Conservation (phyloP, 768 basidiomycete genomes). For the Clitopilus passeckerianus region DNA sequence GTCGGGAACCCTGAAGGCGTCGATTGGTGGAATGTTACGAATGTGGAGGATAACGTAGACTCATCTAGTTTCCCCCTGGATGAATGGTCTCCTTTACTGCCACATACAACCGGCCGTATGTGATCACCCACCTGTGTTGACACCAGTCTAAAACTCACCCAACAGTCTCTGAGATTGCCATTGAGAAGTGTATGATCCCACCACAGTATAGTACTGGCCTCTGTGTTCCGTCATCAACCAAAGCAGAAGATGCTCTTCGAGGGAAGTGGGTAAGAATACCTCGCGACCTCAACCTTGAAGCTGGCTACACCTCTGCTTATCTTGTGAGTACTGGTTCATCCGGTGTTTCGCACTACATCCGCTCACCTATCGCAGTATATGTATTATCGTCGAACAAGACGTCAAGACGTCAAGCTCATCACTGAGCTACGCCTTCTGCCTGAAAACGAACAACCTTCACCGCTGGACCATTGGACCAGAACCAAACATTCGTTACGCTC, state of each 20-base stretch:
- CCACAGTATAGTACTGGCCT: constrained; percentile 50
- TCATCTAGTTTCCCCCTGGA: constrained; percentile 74
- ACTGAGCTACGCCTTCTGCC: constrained; percentile 66
- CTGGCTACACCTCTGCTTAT: constrained; percentile 48
- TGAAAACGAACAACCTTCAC: constrained; percentile 44
- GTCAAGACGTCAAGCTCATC: constrained; percentile 77
- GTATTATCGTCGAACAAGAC: constrained; percentile 82
- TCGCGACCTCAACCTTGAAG: constrained; percentile 69
- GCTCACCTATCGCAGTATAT: constrained; percentile 36
- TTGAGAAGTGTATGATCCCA: constrained; percentile 63
- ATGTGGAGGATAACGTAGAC: constrained; percentile 37
- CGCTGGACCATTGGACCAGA: constrained; percentile 56
- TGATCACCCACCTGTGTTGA: constrained; percentile 10
- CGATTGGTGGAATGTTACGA: constrained; percentile 70
- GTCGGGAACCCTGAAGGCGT: constrained; percentile 25
- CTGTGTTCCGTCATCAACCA: constrained; percentile 66
- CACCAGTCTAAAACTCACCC: constrained; percentile 1
- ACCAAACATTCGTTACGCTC: constrained; percentile 57
- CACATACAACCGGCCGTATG: constrained; percentile 74
- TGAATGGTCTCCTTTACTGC: constrained; percentile 71
- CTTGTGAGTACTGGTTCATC: constrained; percentile 38
- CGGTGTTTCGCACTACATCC: not conserved
- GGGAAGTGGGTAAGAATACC: constrained; percentile 91
- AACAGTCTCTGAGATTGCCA: constrained; percentile 76
- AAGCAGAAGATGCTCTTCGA: constrained; percentile 68